Evolutionary conservation across 2,329 filamentous ascomycete species (phyloP).

Genomic region (Scedosporium aurantiacum): DNA sequence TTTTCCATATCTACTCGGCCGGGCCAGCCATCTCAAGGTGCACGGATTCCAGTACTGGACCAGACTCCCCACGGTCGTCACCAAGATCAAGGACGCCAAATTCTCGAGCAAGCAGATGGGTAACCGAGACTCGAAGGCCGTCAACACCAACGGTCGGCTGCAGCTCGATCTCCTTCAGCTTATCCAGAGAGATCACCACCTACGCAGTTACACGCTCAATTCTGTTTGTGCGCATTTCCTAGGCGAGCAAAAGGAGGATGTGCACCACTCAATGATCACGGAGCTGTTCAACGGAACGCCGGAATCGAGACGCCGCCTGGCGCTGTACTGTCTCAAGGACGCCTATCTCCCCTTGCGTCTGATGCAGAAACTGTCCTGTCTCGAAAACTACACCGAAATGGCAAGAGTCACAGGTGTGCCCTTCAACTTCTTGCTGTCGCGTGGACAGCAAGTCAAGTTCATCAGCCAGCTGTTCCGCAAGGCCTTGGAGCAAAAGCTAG

Average conservation of each 20-base stretch:
- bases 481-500: slow-evolving; percentile 81
- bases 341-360: slow-evolving; percentile 87
- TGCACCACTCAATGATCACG: slow-evolving; percentile 98
- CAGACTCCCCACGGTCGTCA: slow-evolving; percentile 59
- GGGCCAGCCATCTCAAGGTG: slow-evolving; percentile 75
- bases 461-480: slow-evolving; percentile 95
- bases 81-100: slow-evolving; percentile 65
- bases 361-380: slow-evolving; percentile 94
- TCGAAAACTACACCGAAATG: slow-evolving; percentile 99
- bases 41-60: slow-evolving; percentile 78
- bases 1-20: slow-evolving; percentile 87
- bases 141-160: slow-evolving; percentile 86
- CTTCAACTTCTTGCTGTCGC: slow-evolving; percentile 84
- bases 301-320: slow-evolving; percentile 80
- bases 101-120: slow-evolving; percentile 99
- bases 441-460: slow-evolving; percentile 95
- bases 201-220: slow-evolving; percentile 94
- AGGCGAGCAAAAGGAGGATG: slow-evolving; percentile 96
- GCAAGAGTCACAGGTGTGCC: slow-evolving; percentile 97
- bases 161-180: slow-evolving; percentile 92
- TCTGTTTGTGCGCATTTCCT: slow-evolving; percentile 92
- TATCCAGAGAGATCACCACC: slow-evolving; percentile 85
- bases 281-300: slow-evolving; percentile 94
- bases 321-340: slow-evolving; percentile 95
- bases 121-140: slow-evolving; percentile 84